phyloP scores from a whole-genome alignment of 2,329 filamentous ascomycete species.

The Fusarium continuum region DNA sequence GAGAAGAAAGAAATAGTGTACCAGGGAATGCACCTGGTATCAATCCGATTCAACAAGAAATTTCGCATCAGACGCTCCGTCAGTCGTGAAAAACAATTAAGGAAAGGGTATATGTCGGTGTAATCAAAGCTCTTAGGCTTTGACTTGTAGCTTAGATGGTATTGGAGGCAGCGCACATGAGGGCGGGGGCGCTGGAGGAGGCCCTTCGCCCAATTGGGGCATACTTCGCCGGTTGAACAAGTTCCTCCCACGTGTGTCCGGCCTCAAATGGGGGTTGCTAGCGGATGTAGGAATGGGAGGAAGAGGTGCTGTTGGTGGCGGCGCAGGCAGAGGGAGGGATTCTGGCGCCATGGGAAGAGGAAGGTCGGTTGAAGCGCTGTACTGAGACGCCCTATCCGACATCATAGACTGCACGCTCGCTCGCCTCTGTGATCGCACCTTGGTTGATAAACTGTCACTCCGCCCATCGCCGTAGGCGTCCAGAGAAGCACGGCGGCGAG shows the following conservation, averaged over 20 bases:
- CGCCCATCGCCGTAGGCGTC: conserved; percentile 42
- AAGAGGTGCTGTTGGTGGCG: conserved; percentile 46
- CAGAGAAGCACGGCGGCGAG: conserved; percentile 47
- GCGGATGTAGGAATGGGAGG: conserved; percentile 45
- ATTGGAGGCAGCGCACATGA: conserved; percentile 64
- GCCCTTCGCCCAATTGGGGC: conserved; percentile 60
- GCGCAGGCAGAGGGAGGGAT: conserved; percentile 39
- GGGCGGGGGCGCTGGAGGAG: conserved; percentile 64
- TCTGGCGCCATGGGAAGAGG: conserved; percentile 39
- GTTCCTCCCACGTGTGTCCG: conserved; percentile 35
- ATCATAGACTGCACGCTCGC: conserved; percentile 44
- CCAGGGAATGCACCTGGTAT: conserved; percentile 18
- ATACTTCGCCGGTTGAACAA: conserved; percentile 57
- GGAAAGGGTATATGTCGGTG: conserved; percentile 15
- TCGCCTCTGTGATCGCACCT: conserved; percentile 39
- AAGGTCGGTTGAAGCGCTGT: conserved; percentile 38
- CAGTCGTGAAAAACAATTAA: conserved; percentile 25
- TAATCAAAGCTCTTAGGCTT: conserved; percentile 15
- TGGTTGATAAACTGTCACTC: conserved; percentile 35
- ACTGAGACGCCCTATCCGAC: conserved; percentile 40
- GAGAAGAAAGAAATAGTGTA: conserved; percentile 24
- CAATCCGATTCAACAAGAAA: conserved; percentile 21
- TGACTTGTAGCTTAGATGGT: conserved; percentile 46
- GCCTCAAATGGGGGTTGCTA: conserved; percentile 35
- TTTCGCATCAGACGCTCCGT: conserved; percentile 26